Evolutionary conservation across 805 yeast genomes (phyloP).

Genomic region (Monosporozyma unispora): DNA sequence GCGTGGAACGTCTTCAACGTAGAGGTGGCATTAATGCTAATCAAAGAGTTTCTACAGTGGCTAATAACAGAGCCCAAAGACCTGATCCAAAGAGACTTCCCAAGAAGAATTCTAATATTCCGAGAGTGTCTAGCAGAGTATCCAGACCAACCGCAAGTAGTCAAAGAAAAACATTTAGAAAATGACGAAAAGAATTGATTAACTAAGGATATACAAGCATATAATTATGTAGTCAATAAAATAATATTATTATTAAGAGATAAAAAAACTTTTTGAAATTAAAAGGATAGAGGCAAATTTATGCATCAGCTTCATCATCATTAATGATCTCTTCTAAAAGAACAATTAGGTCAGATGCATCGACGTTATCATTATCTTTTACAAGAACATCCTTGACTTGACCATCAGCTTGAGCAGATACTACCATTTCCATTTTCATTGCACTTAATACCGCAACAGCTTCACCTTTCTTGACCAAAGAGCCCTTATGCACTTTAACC

Average conservation of each 20-base stretch:
- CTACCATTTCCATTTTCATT: slow-evolving; percentile 99
- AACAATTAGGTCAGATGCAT: slow-evolving; percentile 82
- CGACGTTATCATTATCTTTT: slow-evolving; percentile 90
- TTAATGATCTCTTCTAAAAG: slow-evolving; percentile 34
- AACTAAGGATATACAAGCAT: neutral
- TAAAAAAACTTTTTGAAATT: neutral
- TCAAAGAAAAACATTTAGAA: slow-evolving; percentile 21
- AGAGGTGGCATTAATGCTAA: neutral
- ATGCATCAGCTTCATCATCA: neutral
- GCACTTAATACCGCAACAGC: slow-evolving; percentile 90
- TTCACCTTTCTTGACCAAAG: slow-evolving; percentile 91
- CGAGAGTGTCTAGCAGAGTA: slow-evolving; percentile 16
- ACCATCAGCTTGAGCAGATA: slow-evolving; percentile 85
- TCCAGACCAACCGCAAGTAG: slow-evolving; percentile 21
- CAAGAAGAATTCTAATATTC: slow-evolving; percentile 12
- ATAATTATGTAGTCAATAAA: neutral
- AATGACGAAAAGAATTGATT: neutral
- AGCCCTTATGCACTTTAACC: slow-evolving; percentile 80
- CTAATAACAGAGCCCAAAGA: neutral
- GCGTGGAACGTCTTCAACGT: neutral
- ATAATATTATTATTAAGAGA: neutral
- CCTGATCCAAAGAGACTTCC: neutral
- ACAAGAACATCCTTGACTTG: slow-evolving; percentile 66
- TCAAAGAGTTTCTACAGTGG: neutral
- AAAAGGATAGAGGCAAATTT: neutral